Percentiles rank a stretch among this genome's conserved stretches.
These are phyloP conservation scores for Venustampulla echinocandica DNA, from an alignment of 495 filamentous ascomycete genomes.

Conservation along the genomic window DNA sequence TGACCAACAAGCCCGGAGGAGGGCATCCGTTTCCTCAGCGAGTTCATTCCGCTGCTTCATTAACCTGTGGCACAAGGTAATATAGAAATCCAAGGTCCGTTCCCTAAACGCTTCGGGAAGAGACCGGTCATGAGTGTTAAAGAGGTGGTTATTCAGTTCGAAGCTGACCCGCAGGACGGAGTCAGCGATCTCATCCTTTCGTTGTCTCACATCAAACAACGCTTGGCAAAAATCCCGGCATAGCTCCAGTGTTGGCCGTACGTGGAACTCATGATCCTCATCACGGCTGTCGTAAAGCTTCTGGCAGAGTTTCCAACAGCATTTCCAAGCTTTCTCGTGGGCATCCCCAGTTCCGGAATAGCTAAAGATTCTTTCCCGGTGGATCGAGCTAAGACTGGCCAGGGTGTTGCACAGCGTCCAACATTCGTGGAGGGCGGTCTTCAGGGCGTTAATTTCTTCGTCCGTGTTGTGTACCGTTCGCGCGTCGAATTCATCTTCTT, in stretches of 20 bases:
- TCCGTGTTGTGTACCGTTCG: constrained; percentile 37
- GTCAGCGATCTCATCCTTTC: constrained; percentile 67
- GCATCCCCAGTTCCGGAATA: constrained; percentile 58
- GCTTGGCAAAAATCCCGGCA: constrained; percentile 88
- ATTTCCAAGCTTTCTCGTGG: constrained; percentile 82
- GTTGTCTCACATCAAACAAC: constrained; percentile 72
- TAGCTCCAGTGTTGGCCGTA: constrained; percentile 70
- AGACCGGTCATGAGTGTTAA: constrained; percentile 78
- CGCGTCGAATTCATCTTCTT: constrained; percentile 32
- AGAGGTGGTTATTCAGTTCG: constrained; percentile 90
- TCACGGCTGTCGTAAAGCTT: constrained; percentile 74
- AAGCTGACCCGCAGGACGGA: constrained; percentile 86
- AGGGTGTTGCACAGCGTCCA: constrained; percentile 93
- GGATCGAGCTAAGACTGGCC: constrained; percentile 73
- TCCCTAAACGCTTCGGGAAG: constrained; percentile 85
- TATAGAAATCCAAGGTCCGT: constrained; percentile 85
- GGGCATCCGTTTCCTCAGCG: constrained; percentile 69
- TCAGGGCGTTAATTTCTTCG: constrained; percentile 64
- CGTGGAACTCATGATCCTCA: constrained; percentile 61
- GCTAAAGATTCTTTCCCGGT: constrained; percentile 69
- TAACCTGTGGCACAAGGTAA: constrained; percentile 81
- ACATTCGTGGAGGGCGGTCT: constrained; percentile 73
- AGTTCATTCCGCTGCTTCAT: constrained; percentile 83
- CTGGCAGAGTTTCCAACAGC: constrained; percentile 86
- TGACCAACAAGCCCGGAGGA: constrained; percentile 82